Conservation (phyloP, 176 grass and related monocot genomes). For the Melocanna baccifera region DNA sequence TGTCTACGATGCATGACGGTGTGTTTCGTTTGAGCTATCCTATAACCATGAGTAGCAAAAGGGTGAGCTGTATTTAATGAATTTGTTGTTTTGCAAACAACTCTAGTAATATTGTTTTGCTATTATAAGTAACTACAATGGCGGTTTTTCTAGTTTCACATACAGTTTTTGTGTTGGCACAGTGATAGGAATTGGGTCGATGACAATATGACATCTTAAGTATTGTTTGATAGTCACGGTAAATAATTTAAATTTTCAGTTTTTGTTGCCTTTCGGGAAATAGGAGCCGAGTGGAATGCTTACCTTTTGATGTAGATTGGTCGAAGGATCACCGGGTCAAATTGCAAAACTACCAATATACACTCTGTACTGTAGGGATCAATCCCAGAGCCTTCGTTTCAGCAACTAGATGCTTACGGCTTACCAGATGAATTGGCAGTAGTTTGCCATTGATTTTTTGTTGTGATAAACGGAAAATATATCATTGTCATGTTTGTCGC, state of each 20-base stretch:
- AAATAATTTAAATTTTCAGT: not conserved
- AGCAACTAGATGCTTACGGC: not conserved
- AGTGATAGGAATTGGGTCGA: not conserved
- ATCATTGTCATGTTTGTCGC: not conserved
- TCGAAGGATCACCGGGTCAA: not conserved
- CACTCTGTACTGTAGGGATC: not conserved
- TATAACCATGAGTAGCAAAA: not conserved
- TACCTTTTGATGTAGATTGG: not conserved
- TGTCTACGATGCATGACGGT: no score
- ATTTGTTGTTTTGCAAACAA: not conserved
- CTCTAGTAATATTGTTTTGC: not conserved
- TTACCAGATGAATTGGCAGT: not conserved
- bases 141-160: not conserved
- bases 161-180: not conserved
- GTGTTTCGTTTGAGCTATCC: not conserved
- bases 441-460: not conserved
- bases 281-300: not conserved
- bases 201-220: not conserved
- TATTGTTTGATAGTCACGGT: not conserved
- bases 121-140: not conserved
- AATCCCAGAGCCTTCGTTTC: not conserved
- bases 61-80: not conserved
- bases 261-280: not conserved
- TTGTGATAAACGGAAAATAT: not conserved
- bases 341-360: not conserved